These are phyloP conservation scores for Schizochytrium sp. DNA, from an alignment of 108 stramenopile genomes.

Conservation along the genomic window DNA sequence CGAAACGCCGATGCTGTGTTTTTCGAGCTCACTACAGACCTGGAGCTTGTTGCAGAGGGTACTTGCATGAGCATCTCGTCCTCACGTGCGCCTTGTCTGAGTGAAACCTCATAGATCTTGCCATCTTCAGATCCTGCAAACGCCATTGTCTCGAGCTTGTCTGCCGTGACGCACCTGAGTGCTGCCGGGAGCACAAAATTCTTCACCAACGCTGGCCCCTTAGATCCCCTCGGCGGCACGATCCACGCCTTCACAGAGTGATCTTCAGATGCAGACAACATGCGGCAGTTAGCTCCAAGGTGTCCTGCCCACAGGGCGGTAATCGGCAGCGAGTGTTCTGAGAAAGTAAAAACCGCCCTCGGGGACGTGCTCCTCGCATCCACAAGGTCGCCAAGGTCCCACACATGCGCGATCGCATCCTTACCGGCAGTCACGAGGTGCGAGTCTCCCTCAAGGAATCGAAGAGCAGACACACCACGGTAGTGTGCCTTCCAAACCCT, in stretches of 20 bases:
- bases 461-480: slow-evolving; percentile 7
- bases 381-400: neutral
- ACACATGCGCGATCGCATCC: slow-evolving; percentile 3
- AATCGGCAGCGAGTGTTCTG: slow-evolving; percentile 33
- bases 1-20: neutral
- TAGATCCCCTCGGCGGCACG: neutral
- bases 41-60: neutral
- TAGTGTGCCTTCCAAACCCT: slow-evolving; percentile 59
- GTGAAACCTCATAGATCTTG: slow-evolving; percentile 30
- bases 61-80: neutral
- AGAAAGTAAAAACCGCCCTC: neutral
- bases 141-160: slow-evolving; percentile 39
- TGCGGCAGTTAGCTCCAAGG: neutral
- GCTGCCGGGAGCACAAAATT: neutral
- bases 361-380: neutral
- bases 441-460: slow-evolving; percentile 37
- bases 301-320: slow-evolving; percentile 45
- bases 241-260: slow-evolving; percentile 44
- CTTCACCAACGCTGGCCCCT: neutral
- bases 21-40: neutral
- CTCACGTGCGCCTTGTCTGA: slow-evolving; percentile 25
- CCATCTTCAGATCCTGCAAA: slow-evolving; percentile 27
- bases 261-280: slow-evolving; percentile 2
- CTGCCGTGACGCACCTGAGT: slow-evolving; percentile 21
- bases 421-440: slow-evolving; percentile 26